Base-by-base conservation (phyloP, 1,284 basidiomycete species). In the Austroboletus niveus region DNA sequence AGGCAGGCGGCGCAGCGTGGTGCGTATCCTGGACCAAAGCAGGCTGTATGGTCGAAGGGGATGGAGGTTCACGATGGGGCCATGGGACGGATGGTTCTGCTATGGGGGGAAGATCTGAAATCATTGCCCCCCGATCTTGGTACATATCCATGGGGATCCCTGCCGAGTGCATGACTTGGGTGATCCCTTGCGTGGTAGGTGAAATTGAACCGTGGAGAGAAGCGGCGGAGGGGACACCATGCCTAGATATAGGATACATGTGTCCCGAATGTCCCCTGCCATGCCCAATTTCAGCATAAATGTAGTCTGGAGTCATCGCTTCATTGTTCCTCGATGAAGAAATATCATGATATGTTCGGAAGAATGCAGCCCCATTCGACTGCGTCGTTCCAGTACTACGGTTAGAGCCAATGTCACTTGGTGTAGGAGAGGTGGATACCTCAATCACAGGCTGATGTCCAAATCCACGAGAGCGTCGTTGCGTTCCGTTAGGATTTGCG, bases 211-310 rank as follows among this genome's bases (percentile, higher is more conserved):
- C 51, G 29, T 63, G 64, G 24, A 58, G 62, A 10, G 57, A 57
- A 46, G 46, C 22, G 11, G 56, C 30, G 11, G 65, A 32, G 27
- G 57, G 53, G 41, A 70, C 59, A 42, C 52, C 24, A 45, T 60
- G 61, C 51, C 62, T 61, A 9, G 57, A 51, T 8, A 57, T 47
- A 39, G 53, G 45, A 47, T 56, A 59, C 50, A 36, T 34, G 17
- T 60, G 56, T 48, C 56, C 63, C 20, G 53, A 48, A 42, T 52
- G 58, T 20, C 72, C 54, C 7, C 84, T 75, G 6, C 85, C 87
- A 60, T 88, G 86, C 9, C 87, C 87, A 52, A 88, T 84, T 62
- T 90, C 87, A 3, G 87, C 86, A 57, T 79, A 88, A 54, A 85
- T 76, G 45, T 88, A 73, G 60, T 89, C 87, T 15, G 87, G 86